Conservation (phyloP, 345 rosid genomes). For the Lepidium africanum region DNA sequence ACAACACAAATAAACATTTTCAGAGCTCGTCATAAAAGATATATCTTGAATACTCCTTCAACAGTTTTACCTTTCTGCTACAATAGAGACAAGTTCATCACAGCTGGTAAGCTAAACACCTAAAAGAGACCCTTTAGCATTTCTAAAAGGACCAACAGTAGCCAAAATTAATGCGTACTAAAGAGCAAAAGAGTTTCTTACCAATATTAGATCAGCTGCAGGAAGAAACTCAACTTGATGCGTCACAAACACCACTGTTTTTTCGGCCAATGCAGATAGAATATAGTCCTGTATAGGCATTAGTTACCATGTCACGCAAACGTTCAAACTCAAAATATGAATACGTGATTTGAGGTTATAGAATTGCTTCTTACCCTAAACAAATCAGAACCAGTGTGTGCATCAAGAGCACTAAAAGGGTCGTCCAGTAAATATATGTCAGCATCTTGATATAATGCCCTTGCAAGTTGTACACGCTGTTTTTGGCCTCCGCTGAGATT, state of each 20-base stretch:
- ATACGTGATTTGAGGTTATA: neutral
- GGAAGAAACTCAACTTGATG: conserved; percentile 99
- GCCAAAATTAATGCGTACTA: neutral
- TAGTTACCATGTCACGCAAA: conserved; percentile 8
- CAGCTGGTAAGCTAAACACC: conserved; percentile 32
- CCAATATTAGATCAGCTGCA: conserved; percentile 90
- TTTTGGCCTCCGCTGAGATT: conserved; percentile 99
- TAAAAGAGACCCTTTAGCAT: conserved; percentile 27
- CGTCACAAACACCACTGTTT: conserved; percentile 92
- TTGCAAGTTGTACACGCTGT: conserved; percentile 98
- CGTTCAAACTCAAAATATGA: neutral
- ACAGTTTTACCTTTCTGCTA: conserved; percentile 30
- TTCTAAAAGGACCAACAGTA: conserved; percentile 19
- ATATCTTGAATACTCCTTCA: conserved; percentile 21
- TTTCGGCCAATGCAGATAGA: conserved; percentile 68
- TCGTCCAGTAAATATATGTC: conserved; percentile 96
- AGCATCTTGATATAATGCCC: conserved; percentile 99
- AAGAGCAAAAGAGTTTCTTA: conserved; percentile 34
- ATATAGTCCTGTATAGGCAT: conserved; percentile 80
- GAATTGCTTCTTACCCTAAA: conserved; percentile 59
- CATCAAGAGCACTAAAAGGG: conserved; percentile 99
- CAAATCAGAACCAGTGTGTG: conserved; percentile 94
- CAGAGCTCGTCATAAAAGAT: conserved; percentile 10
- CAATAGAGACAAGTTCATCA: conserved; percentile 32
- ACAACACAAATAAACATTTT: neutral